Percentiles rank a stretch among this genome's conserved stretches.
phyloP scores from a whole-genome alignment of 2,329 filamentous ascomycete genomes.

The Ceratocystis diversiconidia region DNA sequence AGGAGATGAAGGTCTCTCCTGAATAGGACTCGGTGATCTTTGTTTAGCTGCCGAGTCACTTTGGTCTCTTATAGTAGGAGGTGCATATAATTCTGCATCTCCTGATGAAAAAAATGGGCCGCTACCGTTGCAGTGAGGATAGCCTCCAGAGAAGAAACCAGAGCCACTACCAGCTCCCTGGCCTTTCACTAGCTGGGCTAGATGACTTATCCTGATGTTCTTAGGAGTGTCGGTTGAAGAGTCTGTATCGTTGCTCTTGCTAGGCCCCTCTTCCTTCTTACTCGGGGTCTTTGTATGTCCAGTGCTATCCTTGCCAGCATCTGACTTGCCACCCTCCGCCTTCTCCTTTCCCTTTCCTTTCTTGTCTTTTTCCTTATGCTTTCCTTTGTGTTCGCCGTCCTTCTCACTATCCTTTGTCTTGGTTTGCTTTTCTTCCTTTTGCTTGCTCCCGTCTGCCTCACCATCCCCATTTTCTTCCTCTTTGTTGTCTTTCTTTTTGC shows the following conservation, averaged over 20 bases:
- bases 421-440: background rate
- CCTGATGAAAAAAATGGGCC: background rate
- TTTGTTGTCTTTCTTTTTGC: background rate
- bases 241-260: background rate
- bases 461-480: background rate
- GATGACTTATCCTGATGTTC: background rate
- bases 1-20: background rate
- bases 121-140: background rate
- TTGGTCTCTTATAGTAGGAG: background rate
- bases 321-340: background rate
- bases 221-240: background rate
- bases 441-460: background rate
- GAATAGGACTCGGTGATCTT: background rate
- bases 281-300: background rate
- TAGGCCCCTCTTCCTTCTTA: background rate
- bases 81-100: background rate
- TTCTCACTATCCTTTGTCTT: background rate
- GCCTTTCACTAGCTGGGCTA: background rate
- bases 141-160: background rate
- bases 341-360: background rate
- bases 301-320: background rate
- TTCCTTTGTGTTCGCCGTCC: background rate
- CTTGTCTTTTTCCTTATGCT: background rate
- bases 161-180: too few species aligned
- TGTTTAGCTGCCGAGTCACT: background rate